A percentile compares a stretch with the other conserved stretches of the same genome.
phyloP scores from a whole-genome alignment of 2,329 filamentous ascomycete genomes.

The Mycosphaerella arachidis region DNA sequence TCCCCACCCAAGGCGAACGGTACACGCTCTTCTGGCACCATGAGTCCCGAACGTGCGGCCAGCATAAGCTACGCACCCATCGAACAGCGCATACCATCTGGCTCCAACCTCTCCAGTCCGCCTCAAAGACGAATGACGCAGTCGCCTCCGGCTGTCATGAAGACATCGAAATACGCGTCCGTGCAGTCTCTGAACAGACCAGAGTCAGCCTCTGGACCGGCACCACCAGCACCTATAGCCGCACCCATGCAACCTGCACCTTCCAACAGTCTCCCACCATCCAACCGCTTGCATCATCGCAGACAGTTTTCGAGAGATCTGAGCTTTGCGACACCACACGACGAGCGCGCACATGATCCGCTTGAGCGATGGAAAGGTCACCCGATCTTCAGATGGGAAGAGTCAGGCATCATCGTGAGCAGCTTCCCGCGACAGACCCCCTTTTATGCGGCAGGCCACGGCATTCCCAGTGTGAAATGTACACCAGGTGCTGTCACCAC shows the following conservation, averaged over 20 bases:
- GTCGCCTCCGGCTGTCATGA: slow-evolving; percentile 54
- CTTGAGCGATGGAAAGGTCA: slow-evolving; percentile 86
- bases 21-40: slow-evolving; percentile 11
- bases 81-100: slow-evolving; percentile 38
- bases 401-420: slow-evolving; percentile 75
- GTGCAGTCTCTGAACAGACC: slow-evolving; percentile 15
- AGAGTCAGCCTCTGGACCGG: slow-evolving; percentile 2
- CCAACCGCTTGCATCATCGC: slow-evolving; percentile 30
- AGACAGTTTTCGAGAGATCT: slow-evolving; percentile 47
- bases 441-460: slow-evolving; percentile 72
- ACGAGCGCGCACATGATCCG: slow-evolving; percentile 61
- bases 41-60: slow-evolving; percentile 21
- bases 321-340: slow-evolving; percentile 53
- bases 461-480: slow-evolving; percentile 72
- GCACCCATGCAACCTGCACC: slow-evolving; percentile 26
- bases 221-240: slow-evolving; percentile 1
- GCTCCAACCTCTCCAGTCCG: slow-evolving; percentile 33
- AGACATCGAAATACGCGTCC: slow-evolving; percentile 42
- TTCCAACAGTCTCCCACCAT: not conserved
- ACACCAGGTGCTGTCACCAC: slow-evolving; percentile 77
- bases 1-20: slow-evolving; percentile 38
- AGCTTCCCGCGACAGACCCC: slow-evolving; percentile 87
- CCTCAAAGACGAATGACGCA: slow-evolving; percentile 46
- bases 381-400: slow-evolving; percentile 82
- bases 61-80: slow-evolving; percentile 19